Conservation (phyloP, 2,329 filamentous ascomycete species). For the Fonsecaea multimorphosa region DNA sequence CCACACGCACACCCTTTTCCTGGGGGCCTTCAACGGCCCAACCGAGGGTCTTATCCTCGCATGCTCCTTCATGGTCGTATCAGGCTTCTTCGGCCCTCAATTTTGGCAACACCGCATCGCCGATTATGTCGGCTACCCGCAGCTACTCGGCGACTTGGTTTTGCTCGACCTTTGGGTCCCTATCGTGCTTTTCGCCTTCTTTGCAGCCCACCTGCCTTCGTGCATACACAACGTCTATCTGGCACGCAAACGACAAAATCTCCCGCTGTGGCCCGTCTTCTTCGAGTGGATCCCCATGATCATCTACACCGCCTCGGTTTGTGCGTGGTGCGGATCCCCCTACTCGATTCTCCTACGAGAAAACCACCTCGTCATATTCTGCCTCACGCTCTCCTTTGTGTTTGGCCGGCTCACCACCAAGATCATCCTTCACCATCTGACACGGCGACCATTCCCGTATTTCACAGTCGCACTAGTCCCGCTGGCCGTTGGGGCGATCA, state of each 20-base stretch:
- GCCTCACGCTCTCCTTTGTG: conserved; percentile 92
- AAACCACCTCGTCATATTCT: conserved; percentile 91
- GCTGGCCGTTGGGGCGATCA: conserved; percentile 79
- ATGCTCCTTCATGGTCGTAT: conserved; percentile 81
- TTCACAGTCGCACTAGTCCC: conserved; percentile 93
- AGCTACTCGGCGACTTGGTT: conserved; percentile 71
- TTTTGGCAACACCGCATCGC: conserved; percentile 83
- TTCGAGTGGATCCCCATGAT: conserved; percentile 92
- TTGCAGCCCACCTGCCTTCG: conserved; percentile 80
- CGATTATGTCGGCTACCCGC: conserved; percentile 68
- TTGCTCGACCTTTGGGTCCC: conserved; percentile 88
- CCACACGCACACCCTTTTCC: conserved; percentile 94
- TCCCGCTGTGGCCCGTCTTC: conserved; percentile 82
- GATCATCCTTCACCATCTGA: conserved; percentile 95
- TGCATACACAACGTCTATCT: conserved; percentile 85
- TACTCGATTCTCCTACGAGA: conserved; percentile 80
- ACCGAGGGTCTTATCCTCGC: conserved; percentile 94
- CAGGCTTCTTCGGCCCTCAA: conserved; percentile 83
- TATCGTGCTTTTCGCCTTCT: conserved; percentile 68
- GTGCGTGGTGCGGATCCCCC: conserved; percentile 87
- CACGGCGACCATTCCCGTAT: conserved; percentile 91
- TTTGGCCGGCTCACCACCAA: conserved; percentile 99
- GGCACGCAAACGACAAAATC: conserved; percentile 72
- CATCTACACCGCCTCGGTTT: conserved; percentile 75
- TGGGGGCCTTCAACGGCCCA: conserved; percentile 95